phyloP scores from a whole-genome alignment of 768 basidiomycete genomes.

The Dioszegia crocea region DNA sequence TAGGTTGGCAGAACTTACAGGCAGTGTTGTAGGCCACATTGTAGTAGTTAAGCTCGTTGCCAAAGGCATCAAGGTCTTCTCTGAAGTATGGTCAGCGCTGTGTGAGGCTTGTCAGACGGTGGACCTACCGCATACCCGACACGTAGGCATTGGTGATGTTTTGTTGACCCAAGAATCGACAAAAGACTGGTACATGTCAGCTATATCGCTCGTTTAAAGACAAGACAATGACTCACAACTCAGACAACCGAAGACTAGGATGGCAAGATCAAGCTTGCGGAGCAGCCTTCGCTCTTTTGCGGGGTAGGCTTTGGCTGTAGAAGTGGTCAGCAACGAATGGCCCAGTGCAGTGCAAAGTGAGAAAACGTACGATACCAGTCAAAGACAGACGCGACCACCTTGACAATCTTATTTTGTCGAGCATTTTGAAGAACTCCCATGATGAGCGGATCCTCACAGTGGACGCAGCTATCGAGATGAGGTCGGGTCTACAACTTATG shows the following conservation, averaged over 20 bases:
- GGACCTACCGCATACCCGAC: not conserved
- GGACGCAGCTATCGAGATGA: too few relatives aligned
- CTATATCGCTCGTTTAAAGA: too few relatives aligned
- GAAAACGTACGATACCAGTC: constrained; percentile 31
- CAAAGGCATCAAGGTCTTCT: constrained; percentile 29
- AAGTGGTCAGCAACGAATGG: not conserved
- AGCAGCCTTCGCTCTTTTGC: constrained; percentile 22
- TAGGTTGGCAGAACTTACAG: not conserved
- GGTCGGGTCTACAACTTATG: too few relatives aligned
- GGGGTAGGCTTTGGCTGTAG: constrained; percentile 17
- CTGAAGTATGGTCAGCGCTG: constrained; percentile 9
- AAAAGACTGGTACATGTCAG: constrained; percentile 3
- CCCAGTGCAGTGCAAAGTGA: not conserved
- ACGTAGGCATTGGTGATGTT: constrained; percentile 39
- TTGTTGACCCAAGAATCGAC: constrained; percentile 9
- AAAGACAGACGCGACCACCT: constrained; percentile 25
- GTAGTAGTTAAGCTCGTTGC: constrained; percentile 31
- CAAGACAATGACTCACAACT: constrained; percentile 12
- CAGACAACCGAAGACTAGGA: constrained; percentile 34
- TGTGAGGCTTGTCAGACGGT: not conserved
- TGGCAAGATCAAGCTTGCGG: constrained; percentile 27
- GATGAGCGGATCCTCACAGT: not conserved
- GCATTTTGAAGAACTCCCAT: not conserved
- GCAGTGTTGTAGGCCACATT: constrained; percentile 19
- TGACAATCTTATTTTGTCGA: not conserved